Evolutionary conservation across 257 asterid species (phyloP).

Genomic region (Handroanthus guayacan): DNA sequence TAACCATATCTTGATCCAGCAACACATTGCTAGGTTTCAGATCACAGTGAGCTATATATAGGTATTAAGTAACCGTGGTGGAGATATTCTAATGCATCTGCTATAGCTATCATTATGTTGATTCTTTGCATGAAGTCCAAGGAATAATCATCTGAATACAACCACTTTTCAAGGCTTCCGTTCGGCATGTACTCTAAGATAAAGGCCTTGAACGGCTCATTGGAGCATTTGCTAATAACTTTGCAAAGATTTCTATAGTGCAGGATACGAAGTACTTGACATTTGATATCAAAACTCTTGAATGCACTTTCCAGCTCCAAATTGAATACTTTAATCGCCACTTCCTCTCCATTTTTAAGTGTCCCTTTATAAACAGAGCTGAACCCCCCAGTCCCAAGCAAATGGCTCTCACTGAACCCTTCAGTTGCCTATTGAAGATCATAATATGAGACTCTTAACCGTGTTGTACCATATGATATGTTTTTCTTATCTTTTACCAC

Average conservation of each 20-base stretch:
- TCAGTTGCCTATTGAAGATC: constrained; percentile 25
- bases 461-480: background rate
- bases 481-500: too few relatives aligned
- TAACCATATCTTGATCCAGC: constrained; percentile 30
- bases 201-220: constrained; percentile 39
- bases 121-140: constrained; percentile 35
- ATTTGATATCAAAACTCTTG: constrained; percentile 34
- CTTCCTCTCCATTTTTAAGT: constrained; percentile 27
- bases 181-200: constrained; percentile 38
- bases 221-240: constrained; percentile 36
- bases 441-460: constrained; percentile 26
- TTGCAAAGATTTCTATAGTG: constrained; percentile 39
- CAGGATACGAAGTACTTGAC: constrained; percentile 36
- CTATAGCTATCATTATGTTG: constrained; percentile 30
- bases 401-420: constrained; percentile 31
- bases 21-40: constrained; percentile 41
- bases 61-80: constrained; percentile 33
- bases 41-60: constrained; percentile 35
- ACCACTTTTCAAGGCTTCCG: constrained; percentile 44
- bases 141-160: constrained; percentile 19
- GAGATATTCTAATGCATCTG: constrained; percentile 39
- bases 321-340: constrained; percentile 38
- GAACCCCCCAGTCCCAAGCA: constrained; percentile 35
- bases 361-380: constrained; percentile 38
- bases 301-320: constrained; percentile 26